phyloP scores from a whole-genome alignment of 192 early-diverging fungal genomes.

The Backusella sp. region DNA sequence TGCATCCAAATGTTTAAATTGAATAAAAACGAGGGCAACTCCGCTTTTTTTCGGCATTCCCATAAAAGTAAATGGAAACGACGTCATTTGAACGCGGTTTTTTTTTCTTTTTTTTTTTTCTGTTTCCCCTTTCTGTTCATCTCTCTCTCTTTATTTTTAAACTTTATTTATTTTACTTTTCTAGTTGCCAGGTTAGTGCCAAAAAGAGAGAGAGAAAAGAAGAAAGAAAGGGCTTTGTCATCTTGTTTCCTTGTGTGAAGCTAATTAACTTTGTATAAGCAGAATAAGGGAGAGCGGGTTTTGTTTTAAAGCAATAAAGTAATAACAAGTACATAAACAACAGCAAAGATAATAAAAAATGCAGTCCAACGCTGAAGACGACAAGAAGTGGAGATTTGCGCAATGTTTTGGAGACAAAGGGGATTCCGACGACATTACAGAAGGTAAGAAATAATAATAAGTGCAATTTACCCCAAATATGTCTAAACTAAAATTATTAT shows the following conservation, averaged over 20 bases:
- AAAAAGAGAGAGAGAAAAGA: not conserved
- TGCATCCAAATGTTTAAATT: not conserved
- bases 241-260: too few species aligned
- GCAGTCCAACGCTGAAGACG: conserved; percentile 23
- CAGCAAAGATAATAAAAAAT: not conserved
- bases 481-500: not conserved
- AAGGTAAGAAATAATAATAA: conserved; percentile 66
- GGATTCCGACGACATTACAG: conserved; percentile 97
- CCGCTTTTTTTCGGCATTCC: not conserved
- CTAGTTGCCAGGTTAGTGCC: conserved; percentile 1
- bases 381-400: conserved; percentile 81
- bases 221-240: too few species aligned
- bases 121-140: not conserved
- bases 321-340: not conserved
- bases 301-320: too few species aligned
- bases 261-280: too few species aligned
- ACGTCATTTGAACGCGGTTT: not conserved
- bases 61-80: not conserved
- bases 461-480: too few species aligned
- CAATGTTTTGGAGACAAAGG: conserved; percentile 99
- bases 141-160: not conserved
- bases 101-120: not conserved
- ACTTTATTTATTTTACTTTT: not conserved
- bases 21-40: not conserved
- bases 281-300: too few species aligned